These are phyloP conservation scores for Saksenaea vasiformis DNA, from an alignment of 371 early-diverging fungal species.

Conservation along the genomic window DNA sequence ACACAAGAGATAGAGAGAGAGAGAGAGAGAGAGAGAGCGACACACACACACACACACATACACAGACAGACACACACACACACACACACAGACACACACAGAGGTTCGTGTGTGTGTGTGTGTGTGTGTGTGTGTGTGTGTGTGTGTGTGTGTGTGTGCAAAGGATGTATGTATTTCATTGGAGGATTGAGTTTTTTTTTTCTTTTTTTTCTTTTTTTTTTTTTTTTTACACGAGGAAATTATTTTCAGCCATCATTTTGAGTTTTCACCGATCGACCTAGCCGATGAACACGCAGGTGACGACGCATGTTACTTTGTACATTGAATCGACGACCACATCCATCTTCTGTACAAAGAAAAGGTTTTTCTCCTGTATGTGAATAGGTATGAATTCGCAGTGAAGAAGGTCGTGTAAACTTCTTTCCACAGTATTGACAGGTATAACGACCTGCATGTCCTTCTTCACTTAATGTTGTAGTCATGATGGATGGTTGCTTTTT, in stretches of 20 bases:
- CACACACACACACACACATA: background rate
- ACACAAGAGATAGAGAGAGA: conserved; percentile 3
- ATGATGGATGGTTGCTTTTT: background rate
- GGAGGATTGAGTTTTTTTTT: background rate
- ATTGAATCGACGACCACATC: conserved; percentile 60
- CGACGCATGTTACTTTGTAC: conserved; percentile 67
- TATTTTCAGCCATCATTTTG: background rate
- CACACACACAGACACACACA: background rate
- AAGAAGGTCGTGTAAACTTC: conserved; percentile 60
- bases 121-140: background rate
- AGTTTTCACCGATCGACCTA: conserved; percentile 18
- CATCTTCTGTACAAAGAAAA: conserved; percentile 50
- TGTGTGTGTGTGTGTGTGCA: too few relatives aligned
- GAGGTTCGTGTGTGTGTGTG: background rate
- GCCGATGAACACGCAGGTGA: conserved; percentile 51
- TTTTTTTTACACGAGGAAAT: background rate
- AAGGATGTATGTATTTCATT: too few relatives aligned
- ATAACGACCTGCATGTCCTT: conserved; percentile 47
- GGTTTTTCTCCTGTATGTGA: conserved; percentile 72
- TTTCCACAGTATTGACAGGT: conserved; percentile 61
- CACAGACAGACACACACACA: too few relatives aligned
- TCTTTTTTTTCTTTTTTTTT: too few relatives aligned
- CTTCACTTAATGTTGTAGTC: background rate
- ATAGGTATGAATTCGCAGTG: conserved; percentile 58
- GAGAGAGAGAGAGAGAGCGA: background rate